phyloP scores from a whole-genome alignment of 2,329 filamentous ascomycete species.

The Fusarium anthophilum region DNA sequence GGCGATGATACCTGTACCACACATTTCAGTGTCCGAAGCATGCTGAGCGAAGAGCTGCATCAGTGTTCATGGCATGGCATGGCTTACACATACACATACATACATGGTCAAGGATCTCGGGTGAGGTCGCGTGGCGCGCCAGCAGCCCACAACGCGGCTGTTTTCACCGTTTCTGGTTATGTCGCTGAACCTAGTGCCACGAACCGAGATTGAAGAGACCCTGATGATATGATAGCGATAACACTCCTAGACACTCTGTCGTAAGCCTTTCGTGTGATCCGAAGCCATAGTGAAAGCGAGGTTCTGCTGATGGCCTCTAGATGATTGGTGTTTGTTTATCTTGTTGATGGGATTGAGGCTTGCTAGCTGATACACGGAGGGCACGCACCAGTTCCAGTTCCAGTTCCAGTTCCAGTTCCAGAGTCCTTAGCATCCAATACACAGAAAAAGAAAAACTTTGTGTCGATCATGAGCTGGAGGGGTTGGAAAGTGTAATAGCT shows the following conservation, averaged over 20 bases:
- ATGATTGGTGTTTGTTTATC: slow-evolving; percentile 1
- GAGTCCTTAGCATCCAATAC: slow-evolving; percentile 6
- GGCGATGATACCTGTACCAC: background rate
- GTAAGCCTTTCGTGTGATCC: background rate
- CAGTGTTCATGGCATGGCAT: background rate
- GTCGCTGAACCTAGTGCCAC: slow-evolving; percentile 25
- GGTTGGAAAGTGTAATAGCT: background rate
- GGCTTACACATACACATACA: background rate
- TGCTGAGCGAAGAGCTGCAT: slow-evolving; percentile 18
- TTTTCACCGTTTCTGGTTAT: slow-evolving; percentile 31
- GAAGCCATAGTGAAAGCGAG: slow-evolving; percentile 10
- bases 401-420: background rate
- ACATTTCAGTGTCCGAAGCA: background rate
- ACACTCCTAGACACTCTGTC: slow-evolving; percentile 11
- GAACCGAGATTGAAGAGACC: slow-evolving; percentile 28
- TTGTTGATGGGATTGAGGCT: slow-evolving; percentile 18
- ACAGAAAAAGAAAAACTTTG: slow-evolving; percentile 11
- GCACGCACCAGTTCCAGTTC: background rate
- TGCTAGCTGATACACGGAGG: slow-evolving; percentile 8
- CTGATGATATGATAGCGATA: slow-evolving; percentile 17
- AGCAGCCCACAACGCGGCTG: slow-evolving; percentile 14
- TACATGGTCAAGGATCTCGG: slow-evolving; percentile 30
- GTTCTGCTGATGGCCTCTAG: background rate
- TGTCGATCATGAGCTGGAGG: slow-evolving; percentile 30
- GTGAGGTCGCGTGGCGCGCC: slow-evolving; percentile 22